Evolutionary conservation across 1,139 yeast genomes (phyloP).

Genomic region (Pichia inconspicua): DNA sequence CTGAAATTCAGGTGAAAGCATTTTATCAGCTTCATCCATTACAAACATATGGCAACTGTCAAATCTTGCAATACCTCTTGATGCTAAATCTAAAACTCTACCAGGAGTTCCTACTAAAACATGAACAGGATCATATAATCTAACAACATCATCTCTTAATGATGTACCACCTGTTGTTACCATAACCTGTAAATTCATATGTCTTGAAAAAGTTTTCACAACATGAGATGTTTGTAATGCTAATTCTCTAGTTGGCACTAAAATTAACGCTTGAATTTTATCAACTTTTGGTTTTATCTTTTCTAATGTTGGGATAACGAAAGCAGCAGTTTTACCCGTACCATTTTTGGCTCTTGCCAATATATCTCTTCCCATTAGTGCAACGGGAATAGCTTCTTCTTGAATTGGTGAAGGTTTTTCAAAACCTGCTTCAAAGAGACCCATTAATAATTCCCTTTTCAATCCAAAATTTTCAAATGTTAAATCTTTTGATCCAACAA

Average conservation of each 20-base stretch:
- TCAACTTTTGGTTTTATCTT: slow-evolving; percentile 71
- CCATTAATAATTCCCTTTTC: slow-evolving; percentile 92
- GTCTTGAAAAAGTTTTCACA: slow-evolving; percentile 94
- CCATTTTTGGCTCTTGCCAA: slow-evolving; percentile 98
- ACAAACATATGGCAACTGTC: slow-evolving; percentile 83
- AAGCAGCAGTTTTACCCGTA: slow-evolving; percentile 97
- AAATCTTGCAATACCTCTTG: slow-evolving; percentile 80
- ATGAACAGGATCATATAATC: slow-evolving; percentile 87
- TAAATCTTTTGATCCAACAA: slow-evolving; percentile 81
- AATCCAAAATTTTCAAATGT: slow-evolving; percentile 88
- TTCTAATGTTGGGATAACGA: slow-evolving; percentile 76
- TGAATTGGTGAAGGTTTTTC: slow-evolving; percentile 98
- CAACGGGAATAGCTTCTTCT: slow-evolving; percentile 95
- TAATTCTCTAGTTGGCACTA: slow-evolving; percentile 88
- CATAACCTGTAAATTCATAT: slow-evolving; percentile 88
- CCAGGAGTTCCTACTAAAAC: slow-evolving; percentile 93
- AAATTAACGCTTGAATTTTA: slow-evolving; percentile 73
- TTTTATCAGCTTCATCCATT: slow-evolving; percentile 99
- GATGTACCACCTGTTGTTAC: slow-evolving; percentile 98
- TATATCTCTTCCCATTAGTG: slow-evolving; percentile 90
- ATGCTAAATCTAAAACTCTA: slow-evolving; percentile 88
- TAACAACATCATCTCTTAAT: slow-evolving; percentile 85
- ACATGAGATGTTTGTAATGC: slow-evolving; percentile 82
- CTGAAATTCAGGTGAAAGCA: slow-evolving; percentile 86
- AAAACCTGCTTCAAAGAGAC: slow-evolving; percentile 97